Conservation (phyloP, 495 filamentous ascomycete species). For the Amorphotheca resinae region DNA sequence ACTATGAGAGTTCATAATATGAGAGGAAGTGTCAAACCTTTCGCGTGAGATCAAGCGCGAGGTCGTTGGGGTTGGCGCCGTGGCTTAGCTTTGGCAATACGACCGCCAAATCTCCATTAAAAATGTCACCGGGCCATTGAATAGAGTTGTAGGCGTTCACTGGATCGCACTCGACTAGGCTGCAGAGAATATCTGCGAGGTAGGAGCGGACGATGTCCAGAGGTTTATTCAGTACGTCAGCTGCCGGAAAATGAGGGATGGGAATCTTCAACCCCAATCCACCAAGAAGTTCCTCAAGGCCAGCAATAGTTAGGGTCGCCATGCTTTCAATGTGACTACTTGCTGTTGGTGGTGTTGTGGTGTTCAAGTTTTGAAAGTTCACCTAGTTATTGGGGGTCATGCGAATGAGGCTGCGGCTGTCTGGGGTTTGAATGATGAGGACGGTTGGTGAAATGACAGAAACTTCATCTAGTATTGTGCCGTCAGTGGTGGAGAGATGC, state of each 20-base stretch:
- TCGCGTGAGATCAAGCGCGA: constrained; percentile 18
- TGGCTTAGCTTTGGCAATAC: constrained; percentile 23
- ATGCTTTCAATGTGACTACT: background rate
- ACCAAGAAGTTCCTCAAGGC: constrained; percentile 2
- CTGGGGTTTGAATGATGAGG: background rate
- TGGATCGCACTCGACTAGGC: constrained; percentile 15
- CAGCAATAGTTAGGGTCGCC: background rate
- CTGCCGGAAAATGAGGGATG: background rate
- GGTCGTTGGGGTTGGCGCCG: constrained; percentile 1
- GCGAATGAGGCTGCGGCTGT: background rate
- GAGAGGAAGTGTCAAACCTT: constrained; percentile 14
- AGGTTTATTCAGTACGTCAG: constrained; percentile 5
- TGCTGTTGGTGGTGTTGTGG: background rate
- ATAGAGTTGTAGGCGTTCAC: constrained; percentile 22
- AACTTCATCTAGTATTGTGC: background rate
- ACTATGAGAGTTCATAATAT: background rate
- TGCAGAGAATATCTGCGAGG: constrained; percentile 14
- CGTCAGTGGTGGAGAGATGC: background rate
- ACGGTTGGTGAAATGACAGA: background rate
- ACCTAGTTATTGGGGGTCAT: too few species aligned
- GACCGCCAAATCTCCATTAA: constrained; percentile 25
- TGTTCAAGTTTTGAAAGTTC: background rate
- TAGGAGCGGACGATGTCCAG: constrained; percentile 21
- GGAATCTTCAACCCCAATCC: background rate
- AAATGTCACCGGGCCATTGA: constrained; percentile 17